Base-by-base conservation (phyloP, 202 grass and related monocot species). In the Carex sylvatica region DNA sequence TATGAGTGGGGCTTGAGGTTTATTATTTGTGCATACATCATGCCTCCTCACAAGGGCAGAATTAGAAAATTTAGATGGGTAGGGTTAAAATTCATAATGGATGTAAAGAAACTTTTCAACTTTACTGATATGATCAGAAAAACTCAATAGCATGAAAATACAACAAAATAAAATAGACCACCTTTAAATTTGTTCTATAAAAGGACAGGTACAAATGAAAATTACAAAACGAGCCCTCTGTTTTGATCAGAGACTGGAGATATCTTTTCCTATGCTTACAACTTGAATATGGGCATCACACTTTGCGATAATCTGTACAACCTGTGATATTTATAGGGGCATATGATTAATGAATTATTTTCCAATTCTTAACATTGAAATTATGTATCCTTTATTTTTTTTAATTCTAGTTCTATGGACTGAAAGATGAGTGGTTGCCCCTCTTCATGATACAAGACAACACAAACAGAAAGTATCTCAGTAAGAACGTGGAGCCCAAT, bases 351-450 rank as follows among this genome's bases (percentile, higher is more conserved):
- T 3, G 0, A 23, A 42, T 40, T 36, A 0, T 13, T 61, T 42
- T 36, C 15, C 59, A 15, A 63, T 80, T 63, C 13, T 65, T 65
- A 38, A 47, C 8, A 6, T 75, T 87, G 38, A 83, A 33, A 38
- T 68, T 7, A 67, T 82, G 61, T 20, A 47, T n/a, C 23, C 59
- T 16, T 82, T 69, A 40, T 40, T 26, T 61, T n/a, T 31, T 65
- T 20, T 20, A 72, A 83, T 82, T 46, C 87, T 85, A 99, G 96
- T 99, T 86, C 56, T 99, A 91, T 63, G 96, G 96, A 19, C 87
- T 99, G 73, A 93, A 75, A 86, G 88, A 92, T 73, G 84, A 85
- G 36, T 88, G 94, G 31, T 69, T 85, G 49, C 92, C 95, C 23
- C 80, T 98, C 61, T 84, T 98, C 66, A 82, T 98, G 9, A 61